Evolutionary conservation across 768 basidiomycete genomes (phyloP).

Genomic region (Lactifluus piperatus): DNA sequence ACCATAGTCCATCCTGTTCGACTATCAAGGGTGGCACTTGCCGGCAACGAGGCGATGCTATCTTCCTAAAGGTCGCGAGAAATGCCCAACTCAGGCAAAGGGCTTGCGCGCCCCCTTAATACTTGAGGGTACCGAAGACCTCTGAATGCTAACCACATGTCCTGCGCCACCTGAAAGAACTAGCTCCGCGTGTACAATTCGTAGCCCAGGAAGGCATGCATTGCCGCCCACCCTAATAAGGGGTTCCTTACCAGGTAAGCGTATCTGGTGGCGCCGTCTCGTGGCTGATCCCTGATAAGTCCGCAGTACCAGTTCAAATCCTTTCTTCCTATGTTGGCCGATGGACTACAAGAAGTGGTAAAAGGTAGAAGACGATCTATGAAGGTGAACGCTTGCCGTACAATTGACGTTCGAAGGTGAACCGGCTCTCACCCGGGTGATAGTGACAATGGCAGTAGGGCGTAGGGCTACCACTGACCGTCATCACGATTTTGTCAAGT

Average conservation of each 20-base stretch:
- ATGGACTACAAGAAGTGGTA: not conserved
- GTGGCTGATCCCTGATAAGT: not conserved
- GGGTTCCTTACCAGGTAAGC: not conserved
- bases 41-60: not conserved
- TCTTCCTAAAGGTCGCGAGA: not conserved
- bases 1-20: slow-evolving; percentile 27
- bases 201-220: not conserved
- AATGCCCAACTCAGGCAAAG: not conserved
- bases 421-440: not conserved
- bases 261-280: slow-evolving; percentile 2
- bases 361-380: not conserved
- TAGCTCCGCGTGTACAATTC: not conserved
- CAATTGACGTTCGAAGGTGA: slow-evolving; percentile 4
- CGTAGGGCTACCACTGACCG: slow-evolving; percentile 3
- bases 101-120: not conserved
- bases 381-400: not conserved
- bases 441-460: not conserved
- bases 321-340: not conserved
- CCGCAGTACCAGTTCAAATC: not conserved
- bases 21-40: slow-evolving; percentile 25
- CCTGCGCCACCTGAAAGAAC: not conserved
- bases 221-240: not conserved
- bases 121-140: not conserved
- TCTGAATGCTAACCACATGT: not conserved
- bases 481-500: not conserved